These are phyloP conservation scores for Amyloporia xantha DNA, from an alignment of 768 basidiomycete genomes.

Conservation along the genomic window DNA sequence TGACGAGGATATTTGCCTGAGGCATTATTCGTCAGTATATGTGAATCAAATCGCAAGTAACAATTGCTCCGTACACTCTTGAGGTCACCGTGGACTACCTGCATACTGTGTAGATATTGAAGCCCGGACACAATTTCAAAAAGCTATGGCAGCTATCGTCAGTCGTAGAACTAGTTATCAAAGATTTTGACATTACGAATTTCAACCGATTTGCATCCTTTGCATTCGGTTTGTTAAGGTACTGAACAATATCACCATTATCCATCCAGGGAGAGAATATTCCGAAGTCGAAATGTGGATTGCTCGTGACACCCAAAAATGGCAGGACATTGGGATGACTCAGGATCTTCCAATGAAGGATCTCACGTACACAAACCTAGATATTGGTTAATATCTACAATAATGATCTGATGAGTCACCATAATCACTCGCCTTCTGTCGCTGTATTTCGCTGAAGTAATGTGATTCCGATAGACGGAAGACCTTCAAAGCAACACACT, in stretches of 20 bases:
- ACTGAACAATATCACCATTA: not conserved
- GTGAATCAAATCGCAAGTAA: not conserved
- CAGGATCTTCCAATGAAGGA: too few species aligned
- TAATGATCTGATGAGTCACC: too few species aligned
- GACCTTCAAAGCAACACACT: too few species aligned
- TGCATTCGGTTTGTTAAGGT: not conserved
- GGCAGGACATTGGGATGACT: too few species aligned
- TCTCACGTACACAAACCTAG: too few species aligned
- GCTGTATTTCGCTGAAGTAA: too few species aligned
- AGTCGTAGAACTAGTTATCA: too few species aligned
- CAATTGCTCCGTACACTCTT: not conserved
- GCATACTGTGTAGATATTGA: not conserved
- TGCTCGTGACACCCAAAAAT: too few species aligned
- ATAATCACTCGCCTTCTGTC: too few species aligned
- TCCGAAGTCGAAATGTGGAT: too few species aligned
- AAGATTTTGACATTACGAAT: not conserved
- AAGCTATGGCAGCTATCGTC: not conserved
- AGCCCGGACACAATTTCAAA: not conserved
- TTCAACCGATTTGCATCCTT: not conserved
- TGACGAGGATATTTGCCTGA: not conserved
- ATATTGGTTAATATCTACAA: too few species aligned
- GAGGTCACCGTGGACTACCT: not conserved
- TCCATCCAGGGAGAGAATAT: not conserved
- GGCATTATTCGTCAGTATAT: not conserved
- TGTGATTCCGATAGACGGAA: too few species aligned